Base-by-base conservation (phyloP, 768 basidiomycete species). In the Suillus americanus region DNA sequence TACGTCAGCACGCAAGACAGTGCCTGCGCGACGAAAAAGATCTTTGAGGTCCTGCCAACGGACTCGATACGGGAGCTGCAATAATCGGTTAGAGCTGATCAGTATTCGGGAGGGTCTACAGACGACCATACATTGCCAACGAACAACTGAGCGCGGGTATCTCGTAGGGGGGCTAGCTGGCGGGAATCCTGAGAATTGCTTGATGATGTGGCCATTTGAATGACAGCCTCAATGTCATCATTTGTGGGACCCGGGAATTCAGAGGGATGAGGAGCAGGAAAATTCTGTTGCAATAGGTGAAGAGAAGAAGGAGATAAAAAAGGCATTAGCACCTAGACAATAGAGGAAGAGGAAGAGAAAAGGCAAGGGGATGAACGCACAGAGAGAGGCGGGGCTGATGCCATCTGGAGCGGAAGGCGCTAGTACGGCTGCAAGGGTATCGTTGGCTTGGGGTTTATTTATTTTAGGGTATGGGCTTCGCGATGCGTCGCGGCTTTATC, bases 31-130 rank as follows among this genome's bases (percentile, higher is more conserved):
- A 43, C 97, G 88, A 77, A 99, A 98, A 61, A 99, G 86, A 75
- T 99, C 97, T 71, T 99, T 99, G 67, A 99, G 86, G 80, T 99
- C 97, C 80, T 99, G 97, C 97, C 97, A 99, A 62, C 97, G 88
- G 45, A 98, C 96, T 66, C 97, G 85, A 78, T 97, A 99, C 0
- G 97, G 97, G 30, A 99, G 86, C 95, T 96, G 70, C 40, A 62
- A 30, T 60, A 53, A n/a, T 13, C 14, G 33, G 48, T n/a, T 54
- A 50, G 62, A 33, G 37, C 8, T 51, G 37, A 43, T 28, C 20
- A 33, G 37, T 48, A 66, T 37, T 54, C 18, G 62, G 64, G 12
- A 60, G 12, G 57, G 48, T 56, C 28, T 63, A n/a, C 62, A 54
- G 46, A 53, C 45, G 65, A 23, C 81, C 90, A 66, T 77, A 96